Base-by-base conservation (phyloP, 163 green algal species). In the Scenedesmus sp. region DNA sequence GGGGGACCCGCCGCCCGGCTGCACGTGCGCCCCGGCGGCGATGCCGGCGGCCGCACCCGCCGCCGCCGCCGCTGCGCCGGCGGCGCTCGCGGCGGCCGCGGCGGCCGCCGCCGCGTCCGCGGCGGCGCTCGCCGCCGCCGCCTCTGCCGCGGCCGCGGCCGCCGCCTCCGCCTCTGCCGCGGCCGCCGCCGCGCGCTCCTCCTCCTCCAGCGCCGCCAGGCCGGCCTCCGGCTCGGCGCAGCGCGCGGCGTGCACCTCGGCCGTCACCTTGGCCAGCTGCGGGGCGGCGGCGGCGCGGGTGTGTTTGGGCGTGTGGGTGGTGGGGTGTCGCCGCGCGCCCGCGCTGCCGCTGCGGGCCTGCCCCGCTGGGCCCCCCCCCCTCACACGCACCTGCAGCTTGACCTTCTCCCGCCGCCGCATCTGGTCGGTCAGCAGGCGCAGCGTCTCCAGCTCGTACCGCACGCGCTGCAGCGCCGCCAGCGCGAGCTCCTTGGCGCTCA, bases 381-480 rank as follows among this genome's bases (percentile, higher is more conserved):
- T n/a, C n/a, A n/a, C n/a, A n/a, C n/a, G n/a, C 71, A 82, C 39
- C 53, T 60, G 62, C 42, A 57, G 24, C 72, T 85, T 85, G 53
- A 85, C 5, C 79, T 81, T 81, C 70, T 85, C 79, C 29, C 67
- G 69, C 26, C 47, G 42, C 9, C 72, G 50, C 51, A 81, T 42
- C 67, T 77, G 63, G 58, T 78, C 76, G 17, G 26, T 64, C 67
- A 88, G 75, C 58, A 84, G 84, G 17, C 78, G 75, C 57, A 85
- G 56, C n/a, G 56, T 53, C 76, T 88, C 90, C 54, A 93, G 79
- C 82, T 91, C 86, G 28, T 70, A 64, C 3, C 91, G 83, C 48
- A 88, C 60, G 22, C 50, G 24, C 63, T 65, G 39, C 78, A 95
- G 54, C 48, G 47, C 57, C 22, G 50, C 29, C 14, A 70, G 69